A percentile compares a stretch with the other conserved stretches of the same genome.
These are phyloP conservation scores for Tetrahymena malaccensis DNA, from an alignment of 73 alveolate genomes.

Conservation along the genomic window DNA sequence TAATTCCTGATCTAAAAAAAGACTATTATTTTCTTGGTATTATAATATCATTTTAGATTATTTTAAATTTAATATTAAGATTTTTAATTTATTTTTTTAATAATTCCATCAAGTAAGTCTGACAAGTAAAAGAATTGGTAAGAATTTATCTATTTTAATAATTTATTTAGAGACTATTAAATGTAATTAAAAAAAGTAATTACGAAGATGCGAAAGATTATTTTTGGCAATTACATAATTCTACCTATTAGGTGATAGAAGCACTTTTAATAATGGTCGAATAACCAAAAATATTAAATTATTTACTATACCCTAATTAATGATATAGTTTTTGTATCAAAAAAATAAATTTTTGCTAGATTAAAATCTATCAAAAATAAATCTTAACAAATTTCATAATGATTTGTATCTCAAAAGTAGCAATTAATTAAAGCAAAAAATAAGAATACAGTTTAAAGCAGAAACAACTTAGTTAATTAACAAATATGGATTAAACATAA, in stretches of 20 bases:
- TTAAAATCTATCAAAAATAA: background rate
- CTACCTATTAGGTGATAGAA: too few species aligned
- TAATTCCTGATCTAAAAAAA: too few species aligned
- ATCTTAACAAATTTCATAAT: background rate
- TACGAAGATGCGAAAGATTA: background rate
- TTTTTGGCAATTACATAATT: background rate
- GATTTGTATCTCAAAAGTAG: background rate
- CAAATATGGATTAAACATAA: background rate
- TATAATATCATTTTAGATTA: too few species aligned
- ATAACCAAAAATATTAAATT: background rate
- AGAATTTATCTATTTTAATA: background rate
- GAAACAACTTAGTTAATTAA: too few species aligned
- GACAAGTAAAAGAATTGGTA: background rate
- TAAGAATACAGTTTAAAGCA: too few species aligned
- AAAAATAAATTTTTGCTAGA: background rate
- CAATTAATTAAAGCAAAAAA: too few species aligned
- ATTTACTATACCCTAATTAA: background rate
- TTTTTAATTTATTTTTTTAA: too few species aligned
- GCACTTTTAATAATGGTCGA: too few species aligned
- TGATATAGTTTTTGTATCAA: background rate
- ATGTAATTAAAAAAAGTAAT: background rate
- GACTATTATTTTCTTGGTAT: too few species aligned
- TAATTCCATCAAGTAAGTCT: too few species aligned
- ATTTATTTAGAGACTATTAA: background rate
- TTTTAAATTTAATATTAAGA: too few species aligned